Evolutionary conservation across 2,329 filamentous ascomycete species (phyloP), one percentile per base, ranked within the genome.

Genomic region (Epichloe coenophiala): DNA sequence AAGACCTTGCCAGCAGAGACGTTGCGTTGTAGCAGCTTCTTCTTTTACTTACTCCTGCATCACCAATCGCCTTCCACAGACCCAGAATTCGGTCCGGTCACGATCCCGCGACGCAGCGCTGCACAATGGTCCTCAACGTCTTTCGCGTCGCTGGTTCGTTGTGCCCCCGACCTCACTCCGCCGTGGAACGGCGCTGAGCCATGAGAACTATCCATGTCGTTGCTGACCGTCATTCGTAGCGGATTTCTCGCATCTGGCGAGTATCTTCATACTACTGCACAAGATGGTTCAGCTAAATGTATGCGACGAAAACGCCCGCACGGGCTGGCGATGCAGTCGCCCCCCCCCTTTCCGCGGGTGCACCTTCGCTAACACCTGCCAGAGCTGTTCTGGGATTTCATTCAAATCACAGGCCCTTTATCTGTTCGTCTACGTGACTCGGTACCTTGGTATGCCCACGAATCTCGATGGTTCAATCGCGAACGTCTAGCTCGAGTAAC

Each of bases 351-450:
- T 2, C 6, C 42, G n/a, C 9, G 11, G 17, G 8, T 13, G 3
- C 43, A n/a, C 31, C 3, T 23, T 47, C n/a, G 58, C 52, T 46
- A 39, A 48, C 33, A 31, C 45, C 54, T 60, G 53, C 60, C 62
- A 96, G 91, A 96, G 90, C 75, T 95, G 90, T 67, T 84, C 91
- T 41, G 93, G 93, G 60, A 91, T 98, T 69, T 98, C 93, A 15
- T 97, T 98, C 79, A 98, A 98, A 69, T 96, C 91, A 55, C 93
- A 98, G 77, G 88, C 84, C 47, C 78, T 98, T 51, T 98, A 98
- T 71, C 75, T 97, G 59, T 73, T 95, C 43, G 93, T 98, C 61
- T 98, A 98, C 69, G 66, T 94, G 42, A 95, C 90, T 55, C 81
- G 93, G 64, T 98, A 98, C 69, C 79, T 98, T 55, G 85, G 85